Conservation (phyloP, 345 rosid genomes). For the Adansonia digitata region DNA sequence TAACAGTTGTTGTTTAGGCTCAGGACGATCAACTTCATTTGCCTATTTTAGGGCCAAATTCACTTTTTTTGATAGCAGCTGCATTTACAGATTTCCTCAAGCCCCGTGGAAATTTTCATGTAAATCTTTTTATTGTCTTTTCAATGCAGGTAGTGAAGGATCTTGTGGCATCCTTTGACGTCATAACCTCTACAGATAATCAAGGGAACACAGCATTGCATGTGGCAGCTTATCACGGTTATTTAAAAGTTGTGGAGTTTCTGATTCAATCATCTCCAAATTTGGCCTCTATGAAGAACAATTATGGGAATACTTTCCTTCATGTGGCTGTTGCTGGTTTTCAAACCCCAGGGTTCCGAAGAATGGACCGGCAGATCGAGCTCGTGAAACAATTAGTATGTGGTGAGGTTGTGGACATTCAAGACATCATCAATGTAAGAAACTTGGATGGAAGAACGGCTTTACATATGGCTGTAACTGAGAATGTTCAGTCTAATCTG, state of each 20-base stretch:
- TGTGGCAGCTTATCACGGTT: constrained; percentile 72
- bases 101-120: neutral
- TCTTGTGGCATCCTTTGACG: constrained; percentile 47
- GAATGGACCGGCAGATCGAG: constrained; percentile 69
- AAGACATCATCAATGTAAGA: constrained; percentile 49
- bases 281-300: constrained; percentile 38
- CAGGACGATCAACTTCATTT: constrained; percentile 24
- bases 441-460: constrained; percentile 73
- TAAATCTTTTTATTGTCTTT: neutral
- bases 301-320: constrained; percentile 70
- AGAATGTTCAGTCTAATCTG: constrained; percentile 47
- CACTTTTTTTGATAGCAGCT: no score
- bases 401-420: constrained; percentile 35
- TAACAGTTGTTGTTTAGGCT: neutral
- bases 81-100: no score
- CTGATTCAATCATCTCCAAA: constrained; percentile 47
- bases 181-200: constrained; percentile 41
- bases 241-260: constrained; percentile 46
- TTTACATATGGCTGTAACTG: constrained; percentile 65
- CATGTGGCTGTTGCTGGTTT: constrained; percentile 81
- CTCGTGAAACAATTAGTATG: constrained; percentile 50
- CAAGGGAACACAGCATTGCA: constrained; percentile 82
- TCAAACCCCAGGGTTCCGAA: constrained; percentile 59
- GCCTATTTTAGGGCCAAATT: neutral
- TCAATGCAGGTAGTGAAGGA: constrained; percentile 56